Evolutionary conservation across 1,284 basidiomycete genomes (phyloP), one percentile per base, ranked within the genome.

Genomic region (Gastroboletus turbinatus): DNA sequence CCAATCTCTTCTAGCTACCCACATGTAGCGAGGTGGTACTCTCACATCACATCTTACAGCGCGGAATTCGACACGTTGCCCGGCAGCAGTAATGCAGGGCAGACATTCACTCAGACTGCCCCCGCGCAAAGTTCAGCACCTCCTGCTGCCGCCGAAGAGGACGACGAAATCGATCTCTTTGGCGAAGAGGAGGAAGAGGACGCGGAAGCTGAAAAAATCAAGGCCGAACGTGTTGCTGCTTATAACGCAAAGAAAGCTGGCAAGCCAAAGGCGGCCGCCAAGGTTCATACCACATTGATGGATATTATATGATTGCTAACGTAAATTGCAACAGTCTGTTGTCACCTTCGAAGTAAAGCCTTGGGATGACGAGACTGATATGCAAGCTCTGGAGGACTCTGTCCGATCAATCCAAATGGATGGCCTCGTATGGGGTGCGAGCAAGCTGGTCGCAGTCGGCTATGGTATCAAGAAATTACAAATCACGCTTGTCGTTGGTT

Each of bases 321-420:
- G 52, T 57, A 54, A 58, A 60, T 47, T 52, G 38, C 55, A 42
- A 52, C 71, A 94, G 92, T 96, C 94, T 63, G 84, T 96, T 60
- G 94, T 96, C 52, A 99, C 97, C 53, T 79, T 98, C 67, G 95
- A 98, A 66, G 94, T 99, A 63, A 99, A 98, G 80, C 96, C 96
- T 47, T 96, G 96, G 96, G 96, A 99, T 74, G 96, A 98, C 75
- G 95, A 98, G 82, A 99, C 96, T 58, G 93, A 98, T 79, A 95
- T 99, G 94, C 82, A 73, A 52, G 89, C 78, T 54, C 82, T 99
- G 65, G 96, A 99, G 78, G 76, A 81, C 42, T 68, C 79, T 43
- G 95, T 99, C 55, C 89, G 96, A 62, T 87, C 89, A 30, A 88
- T 99, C 69, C 85, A 94, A 75, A 80, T 85, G 81, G 90, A 93